These are phyloP conservation scores for Cystobasidiaceae sp. DNA, from an alignment of 1,284 basidiomycete species.

Conservation along the genomic window DNA sequence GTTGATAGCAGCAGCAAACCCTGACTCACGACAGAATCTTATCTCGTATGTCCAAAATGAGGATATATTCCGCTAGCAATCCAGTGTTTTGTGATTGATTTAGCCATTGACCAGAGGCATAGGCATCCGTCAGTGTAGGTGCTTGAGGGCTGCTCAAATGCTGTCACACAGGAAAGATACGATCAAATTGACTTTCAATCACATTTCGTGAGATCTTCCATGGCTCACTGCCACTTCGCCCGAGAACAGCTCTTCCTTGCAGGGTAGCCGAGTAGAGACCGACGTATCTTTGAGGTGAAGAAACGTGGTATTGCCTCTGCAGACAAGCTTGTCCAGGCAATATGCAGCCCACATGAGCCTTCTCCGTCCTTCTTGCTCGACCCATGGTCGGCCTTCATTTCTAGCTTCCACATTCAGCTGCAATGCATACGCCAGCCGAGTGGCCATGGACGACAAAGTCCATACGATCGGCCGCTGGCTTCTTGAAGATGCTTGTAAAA, in stretches of 20 bases:
- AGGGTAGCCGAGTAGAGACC: background rate
- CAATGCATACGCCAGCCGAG: background rate
- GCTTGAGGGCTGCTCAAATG: background rate
- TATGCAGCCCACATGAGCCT: background rate
- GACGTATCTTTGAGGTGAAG: background rate
- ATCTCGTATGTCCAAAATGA: background rate
- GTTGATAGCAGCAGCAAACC: background rate
- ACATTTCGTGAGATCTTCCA: too few species aligned
- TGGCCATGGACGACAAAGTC: background rate
- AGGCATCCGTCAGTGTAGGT: background rate
- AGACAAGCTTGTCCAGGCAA: background rate
- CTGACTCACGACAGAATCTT: background rate
- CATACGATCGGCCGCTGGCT: background rate
- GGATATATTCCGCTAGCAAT: background rate
- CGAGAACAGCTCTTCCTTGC: background rate
- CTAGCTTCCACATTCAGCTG: background rate
- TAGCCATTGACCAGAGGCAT: background rate
- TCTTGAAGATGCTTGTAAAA: background rate
- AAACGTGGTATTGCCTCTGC: background rate
- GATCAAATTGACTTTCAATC: background rate
- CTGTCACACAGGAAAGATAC: background rate
- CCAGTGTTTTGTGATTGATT: background rate
- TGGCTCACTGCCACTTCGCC: too few species aligned
- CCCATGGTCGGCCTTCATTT: background rate
- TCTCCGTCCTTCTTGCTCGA: background rate